Evolutionary conservation across 2,329 filamentous ascomycete species (phyloP), one percentile per base, ranked within the genome.

Genomic region (Exophiala xenobiotica): DNA sequence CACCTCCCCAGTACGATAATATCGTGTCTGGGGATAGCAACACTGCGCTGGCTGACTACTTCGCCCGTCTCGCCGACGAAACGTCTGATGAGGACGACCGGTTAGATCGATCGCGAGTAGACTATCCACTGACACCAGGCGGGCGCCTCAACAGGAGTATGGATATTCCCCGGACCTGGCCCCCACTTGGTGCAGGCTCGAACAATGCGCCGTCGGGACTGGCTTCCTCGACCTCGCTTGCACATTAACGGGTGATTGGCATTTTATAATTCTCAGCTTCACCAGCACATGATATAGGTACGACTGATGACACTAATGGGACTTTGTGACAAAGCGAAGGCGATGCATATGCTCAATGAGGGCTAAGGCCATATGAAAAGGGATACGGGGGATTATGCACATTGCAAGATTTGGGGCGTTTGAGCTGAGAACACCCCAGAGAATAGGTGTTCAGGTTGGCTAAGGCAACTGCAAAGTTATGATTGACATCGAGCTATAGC

Each of bases 1-100:
- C 90, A 1, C 91, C 91, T 6, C 91, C 91, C 1, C 83, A 87
- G 51, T 96, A 96, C 66, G 88, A 92, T 53, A 77, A 79, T 3
- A 87, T 95, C 29, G 82, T 93, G 1, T 81, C 54, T 74, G 81
- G 19, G 77, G 83, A 70, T 75, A 89, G 67, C 68, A 90, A 73
- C 70, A 85, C 68, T 9, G 81, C 81, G 0, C 69, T 96, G 40
- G 87, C 90, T 1, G 91, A 96, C 64, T 96, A 96, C 68, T 96
- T 96, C 66, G 77, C 85, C 0, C 82, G 91, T 1, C 72, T 95
- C 31, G 87, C 87, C 0, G 80, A 89, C 58, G 86, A 88, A 49
- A 85, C 89, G 35, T 75, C 74, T 35, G 77, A 80, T 31, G 79
- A 79, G 45, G 77, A 79, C 26, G 75, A 76, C 26, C 68, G 72